Conservation (phyloP, 1,284 basidiomycete genomes). For the Laetiporus sulphureus region DNA sequence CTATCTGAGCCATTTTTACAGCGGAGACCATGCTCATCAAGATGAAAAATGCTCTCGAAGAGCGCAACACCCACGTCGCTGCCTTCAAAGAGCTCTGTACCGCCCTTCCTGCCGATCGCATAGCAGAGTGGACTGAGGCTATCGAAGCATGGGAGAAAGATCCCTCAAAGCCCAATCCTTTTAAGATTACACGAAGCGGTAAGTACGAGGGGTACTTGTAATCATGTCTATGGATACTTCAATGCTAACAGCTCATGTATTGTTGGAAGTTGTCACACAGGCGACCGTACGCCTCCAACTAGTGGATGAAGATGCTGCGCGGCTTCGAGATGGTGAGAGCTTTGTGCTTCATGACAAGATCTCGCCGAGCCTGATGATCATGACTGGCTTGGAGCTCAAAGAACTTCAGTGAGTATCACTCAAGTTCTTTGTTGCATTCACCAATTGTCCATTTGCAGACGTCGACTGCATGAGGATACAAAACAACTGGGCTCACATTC, state of each 20-base stretch:
- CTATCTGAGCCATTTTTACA: too few relatives aligned
- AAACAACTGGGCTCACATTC: not conserved
- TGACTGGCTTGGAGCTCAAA: not conserved
- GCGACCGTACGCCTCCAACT: not conserved
- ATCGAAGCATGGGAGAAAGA: not conserved
- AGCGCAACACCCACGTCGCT: too few relatives aligned
- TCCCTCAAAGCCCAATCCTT: not conserved
- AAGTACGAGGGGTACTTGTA: too few relatives aligned
- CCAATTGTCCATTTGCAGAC: not conserved
- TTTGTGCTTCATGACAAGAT: not conserved
- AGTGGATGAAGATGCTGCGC: not conserved
- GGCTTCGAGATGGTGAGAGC: not conserved
- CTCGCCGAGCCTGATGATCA: not conserved
- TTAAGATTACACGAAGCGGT: not conserved
- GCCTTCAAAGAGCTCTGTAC: not conserved
- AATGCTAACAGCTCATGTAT: not conserved
- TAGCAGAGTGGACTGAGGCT: not conserved
- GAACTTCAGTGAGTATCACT: not conserved
- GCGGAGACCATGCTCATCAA: too few relatives aligned
- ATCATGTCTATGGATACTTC: not conserved
- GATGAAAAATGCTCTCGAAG: too few relatives aligned
- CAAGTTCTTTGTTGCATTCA: not conserved
- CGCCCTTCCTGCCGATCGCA: not conserved
- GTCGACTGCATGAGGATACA: not conserved
- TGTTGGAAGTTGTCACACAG: not conserved